phyloP scores from a whole-genome alignment of 208 protist species.

The Polymyxa betae region DNA sequence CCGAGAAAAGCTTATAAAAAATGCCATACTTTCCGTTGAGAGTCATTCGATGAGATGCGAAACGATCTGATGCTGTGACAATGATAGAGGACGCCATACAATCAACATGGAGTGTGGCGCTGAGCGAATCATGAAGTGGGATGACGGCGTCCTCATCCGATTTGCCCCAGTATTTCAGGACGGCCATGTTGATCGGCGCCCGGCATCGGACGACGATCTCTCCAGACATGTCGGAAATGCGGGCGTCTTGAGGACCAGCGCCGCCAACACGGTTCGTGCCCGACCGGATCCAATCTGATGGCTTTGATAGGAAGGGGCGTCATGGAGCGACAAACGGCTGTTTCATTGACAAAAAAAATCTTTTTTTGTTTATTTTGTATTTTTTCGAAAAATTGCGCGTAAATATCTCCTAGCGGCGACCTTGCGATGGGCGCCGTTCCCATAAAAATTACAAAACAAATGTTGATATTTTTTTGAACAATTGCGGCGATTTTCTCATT shows the following conservation, averaged over 20 bases:
- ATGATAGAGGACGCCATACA: conserved; percentile 92
- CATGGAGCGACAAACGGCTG: background rate
- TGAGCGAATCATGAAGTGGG: conserved; percentile 95
- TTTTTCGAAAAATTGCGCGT: no score
- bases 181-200: conserved; percentile 97
- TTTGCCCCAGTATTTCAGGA: conserved; percentile 99
- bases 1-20: background rate
- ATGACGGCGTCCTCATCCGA: conserved; percentile 82
- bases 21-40: conserved; percentile 36
- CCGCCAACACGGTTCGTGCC: background rate
- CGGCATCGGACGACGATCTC: conserved; percentile 70
- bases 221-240: background rate
- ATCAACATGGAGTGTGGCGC: conserved; percentile 88
- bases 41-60: conserved; percentile 65
- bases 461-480: no score
- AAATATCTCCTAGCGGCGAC: no score
- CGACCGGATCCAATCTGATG: background rate
- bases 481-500: no score
- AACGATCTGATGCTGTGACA: conserved; percentile 64
- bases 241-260: background rate
- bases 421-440: no score
- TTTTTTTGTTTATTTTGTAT: background rate
- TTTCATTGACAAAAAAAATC: background rate
- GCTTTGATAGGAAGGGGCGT: background rate
- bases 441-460: no score